Conservation (phyloP, 208 protist species). For the Hexamita inflata region DNA sequence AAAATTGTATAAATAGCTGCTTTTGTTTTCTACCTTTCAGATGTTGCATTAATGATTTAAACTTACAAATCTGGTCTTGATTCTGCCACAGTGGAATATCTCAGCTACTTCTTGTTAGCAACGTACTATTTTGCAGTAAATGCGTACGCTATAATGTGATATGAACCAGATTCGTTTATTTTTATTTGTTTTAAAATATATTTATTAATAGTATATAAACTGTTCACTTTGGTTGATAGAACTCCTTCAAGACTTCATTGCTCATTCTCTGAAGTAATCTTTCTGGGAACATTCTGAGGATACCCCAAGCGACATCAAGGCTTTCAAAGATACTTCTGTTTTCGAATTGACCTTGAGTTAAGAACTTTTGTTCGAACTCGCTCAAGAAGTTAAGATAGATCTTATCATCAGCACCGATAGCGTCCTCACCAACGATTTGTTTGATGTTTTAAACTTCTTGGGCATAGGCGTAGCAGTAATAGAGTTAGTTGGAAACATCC, state of each 20-base stretch:
- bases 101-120: too few species aligned
- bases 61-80: too few species aligned
- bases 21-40: too few species aligned
- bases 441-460: constrained; percentile 97
- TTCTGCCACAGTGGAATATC: too few species aligned
- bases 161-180: too few species aligned
- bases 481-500: constrained; percentile 97
- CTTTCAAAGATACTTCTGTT: constrained; percentile 88
- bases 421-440: constrained; percentile 97
- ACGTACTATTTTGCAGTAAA: too few species aligned
- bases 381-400: constrained; percentile 96
- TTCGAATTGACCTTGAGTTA: constrained; percentile 80
- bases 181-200: too few species aligned
- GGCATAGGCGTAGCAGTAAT: constrained; percentile 97
- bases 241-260: constrained; percentile 57
- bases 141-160: too few species aligned
- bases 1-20: too few species aligned
- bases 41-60: too few species aligned
- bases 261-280: constrained; percentile 88
- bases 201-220: too few species aligned
- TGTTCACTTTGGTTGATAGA: constrained; percentile 34
- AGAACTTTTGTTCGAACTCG: constrained; percentile 97
- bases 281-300: constrained; percentile 89
- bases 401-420: constrained; percentile 87
- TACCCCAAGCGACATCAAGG: constrained; percentile 91